These are phyloP conservation scores for Saksenaea vasiformis DNA, from an alignment of 371 early-diverging fungal species.

Conservation along the genomic window DNA sequence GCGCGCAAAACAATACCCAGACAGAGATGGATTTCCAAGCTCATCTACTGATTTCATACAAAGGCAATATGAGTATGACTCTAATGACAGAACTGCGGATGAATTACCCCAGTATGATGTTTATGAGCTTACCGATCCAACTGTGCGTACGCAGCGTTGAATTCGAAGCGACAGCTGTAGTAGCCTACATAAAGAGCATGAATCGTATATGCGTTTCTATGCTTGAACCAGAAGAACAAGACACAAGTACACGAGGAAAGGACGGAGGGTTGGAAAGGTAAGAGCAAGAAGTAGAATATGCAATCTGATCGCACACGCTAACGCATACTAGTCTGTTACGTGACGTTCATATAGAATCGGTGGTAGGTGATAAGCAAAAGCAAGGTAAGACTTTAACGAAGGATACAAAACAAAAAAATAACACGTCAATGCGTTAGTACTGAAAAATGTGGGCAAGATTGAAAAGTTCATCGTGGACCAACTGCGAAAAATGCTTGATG, in stretches of 20 bases:
- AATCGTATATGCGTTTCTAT: slow-evolving; percentile 87
- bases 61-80: slow-evolving; percentile 85
- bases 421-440: slow-evolving; percentile 39
- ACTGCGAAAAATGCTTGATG: slow-evolving; percentile 83
- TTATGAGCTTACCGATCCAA: slow-evolving; percentile 88
- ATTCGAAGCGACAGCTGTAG: slow-evolving; percentile 84
- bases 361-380: slow-evolving; percentile 86
- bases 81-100: slow-evolving; percentile 85
- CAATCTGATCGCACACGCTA: not conserved
- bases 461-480: slow-evolving; percentile 91
- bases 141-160: slow-evolving; percentile 81
- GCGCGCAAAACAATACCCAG: slow-evolving; percentile 8
- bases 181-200: slow-evolving; percentile 80
- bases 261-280: slow-evolving; percentile 42
- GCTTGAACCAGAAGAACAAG: slow-evolving; percentile 71
- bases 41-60: slow-evolving; percentile 72
- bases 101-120: slow-evolving; percentile 90
- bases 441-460: slow-evolving; percentile 93
- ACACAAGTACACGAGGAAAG: slow-evolving; percentile 11
- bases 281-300: not conserved
- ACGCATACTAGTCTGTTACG: slow-evolving; percentile 57
- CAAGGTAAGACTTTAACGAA: slow-evolving; percentile 64
- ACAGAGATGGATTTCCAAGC: slow-evolving; percentile 77
- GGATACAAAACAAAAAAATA: not conserved
- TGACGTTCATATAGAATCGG: slow-evolving; percentile 82